Percentiles rank a stretch among this genome's conserved stretches.
phyloP scores from a whole-genome alignment of 352 stramenopile species.

The Phytophthora fragariaefolia region DNA sequence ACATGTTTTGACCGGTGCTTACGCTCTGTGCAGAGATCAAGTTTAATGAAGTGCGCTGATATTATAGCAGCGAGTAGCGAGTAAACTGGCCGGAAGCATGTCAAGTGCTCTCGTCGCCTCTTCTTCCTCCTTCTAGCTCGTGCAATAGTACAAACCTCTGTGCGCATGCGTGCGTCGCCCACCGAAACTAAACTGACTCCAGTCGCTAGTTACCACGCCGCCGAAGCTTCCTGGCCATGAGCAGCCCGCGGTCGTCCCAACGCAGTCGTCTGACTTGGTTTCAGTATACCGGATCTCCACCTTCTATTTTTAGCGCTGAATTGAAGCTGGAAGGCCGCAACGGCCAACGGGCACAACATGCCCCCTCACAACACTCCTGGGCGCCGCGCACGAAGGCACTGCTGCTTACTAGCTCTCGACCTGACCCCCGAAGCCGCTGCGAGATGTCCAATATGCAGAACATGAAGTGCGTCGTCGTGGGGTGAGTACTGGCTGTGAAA shows the following conservation, averaged over 20 bases:
- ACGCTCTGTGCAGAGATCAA: conserved; percentile 60
- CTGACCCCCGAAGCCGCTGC: conserved; percentile 18
- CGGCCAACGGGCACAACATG: conserved; percentile 17
- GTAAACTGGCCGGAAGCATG: not conserved
- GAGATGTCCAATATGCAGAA: conserved; percentile 90
- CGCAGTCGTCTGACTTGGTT: conserved; percentile 29
- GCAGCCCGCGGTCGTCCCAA: conserved; percentile 15
- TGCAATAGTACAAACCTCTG: not conserved
- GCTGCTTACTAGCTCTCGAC: no score
- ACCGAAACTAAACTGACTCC: conserved; percentile 16
- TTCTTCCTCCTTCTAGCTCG: conserved; percentile 9
- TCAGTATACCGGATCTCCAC: conserved; percentile 26
- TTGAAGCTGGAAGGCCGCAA: conserved; percentile 47
- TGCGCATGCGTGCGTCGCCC: not conserved
- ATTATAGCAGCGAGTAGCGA: not conserved
- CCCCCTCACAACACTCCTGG: conserved; percentile 35
- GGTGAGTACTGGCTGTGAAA: conserved; percentile 43
- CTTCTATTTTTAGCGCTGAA: conserved; percentile 50
- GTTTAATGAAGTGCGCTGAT: conserved; percentile 65
- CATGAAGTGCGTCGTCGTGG: conserved; percentile 95
- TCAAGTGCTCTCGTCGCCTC: not conserved
- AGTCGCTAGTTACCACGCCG: not conserved
- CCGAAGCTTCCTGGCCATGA: conserved; percentile 9
- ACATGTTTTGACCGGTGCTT: conserved; percentile 5
- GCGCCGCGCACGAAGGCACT: conserved; percentile 5